phyloP scores from a whole-genome alignment of 129 eudicot species.

The Cynara cardunculus region DNA sequence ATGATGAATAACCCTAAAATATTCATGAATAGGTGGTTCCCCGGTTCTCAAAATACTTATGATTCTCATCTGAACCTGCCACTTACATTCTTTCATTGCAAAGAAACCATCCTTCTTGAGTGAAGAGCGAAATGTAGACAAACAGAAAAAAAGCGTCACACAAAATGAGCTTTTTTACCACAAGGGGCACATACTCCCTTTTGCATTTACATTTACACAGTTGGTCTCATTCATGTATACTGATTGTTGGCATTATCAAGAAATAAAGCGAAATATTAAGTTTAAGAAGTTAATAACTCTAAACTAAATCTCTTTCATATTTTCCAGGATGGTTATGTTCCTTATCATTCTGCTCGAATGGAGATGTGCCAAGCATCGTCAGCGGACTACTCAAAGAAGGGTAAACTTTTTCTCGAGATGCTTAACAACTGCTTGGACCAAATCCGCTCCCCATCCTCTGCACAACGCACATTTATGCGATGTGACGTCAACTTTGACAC shows the following conservation, averaged over 20 bases:
- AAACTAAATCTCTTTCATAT: not conserved
- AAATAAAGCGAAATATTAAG: not conserved
- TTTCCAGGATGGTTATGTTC: conserved; percentile 93
- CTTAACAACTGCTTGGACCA: conserved; percentile 85
- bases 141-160: not conserved
- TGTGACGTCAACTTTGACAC: conserved; percentile 92
- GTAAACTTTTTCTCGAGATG: conserved; percentile 81
- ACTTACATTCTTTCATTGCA: not conserved
- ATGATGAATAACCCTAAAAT: too few relatives aligned
- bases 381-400: conserved; percentile 75
- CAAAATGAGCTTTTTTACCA: not conserved
- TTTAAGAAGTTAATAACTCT: not conserved
- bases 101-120: not conserved
- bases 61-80: too few relatives aligned
- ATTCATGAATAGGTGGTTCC: too few relatives aligned
- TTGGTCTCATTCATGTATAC: not conserved
- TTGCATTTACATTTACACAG: not conserved
- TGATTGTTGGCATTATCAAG: not conserved
- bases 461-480: conserved; percentile 79
- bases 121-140: too few relatives aligned
- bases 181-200: too few relatives aligned
- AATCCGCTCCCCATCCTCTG: conserved; percentile 75
- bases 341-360: conserved; percentile 93
- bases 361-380: conserved; percentile 90
- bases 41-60: too few relatives aligned